These are phyloP conservation scores for Panicum hallii DNA, from an alignment of 202 grass and related monocot genomes.

Conservation along the genomic window DNA sequence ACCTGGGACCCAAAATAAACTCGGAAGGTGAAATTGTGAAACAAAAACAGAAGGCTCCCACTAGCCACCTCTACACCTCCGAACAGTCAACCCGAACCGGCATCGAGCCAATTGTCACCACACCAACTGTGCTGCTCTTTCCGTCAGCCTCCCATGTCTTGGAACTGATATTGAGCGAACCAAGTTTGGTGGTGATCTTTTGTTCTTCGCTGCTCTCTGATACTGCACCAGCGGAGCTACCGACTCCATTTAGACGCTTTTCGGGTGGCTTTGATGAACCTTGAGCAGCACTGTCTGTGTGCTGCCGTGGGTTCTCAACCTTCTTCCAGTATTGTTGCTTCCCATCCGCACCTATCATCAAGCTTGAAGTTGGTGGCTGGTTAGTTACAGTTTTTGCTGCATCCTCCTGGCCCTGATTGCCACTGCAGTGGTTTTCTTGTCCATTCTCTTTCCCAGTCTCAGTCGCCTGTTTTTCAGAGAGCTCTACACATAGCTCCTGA, in stretches of 20 bases:
- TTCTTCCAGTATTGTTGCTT: constrained; percentile 73
- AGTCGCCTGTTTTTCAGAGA: constrained; percentile 28
- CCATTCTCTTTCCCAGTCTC: constrained; percentile 44
- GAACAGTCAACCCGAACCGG: constrained; percentile 55
- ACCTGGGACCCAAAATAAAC: constrained; percentile 19
- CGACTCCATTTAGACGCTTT: constrained; percentile 17
- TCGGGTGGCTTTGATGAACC: constrained; percentile 19
- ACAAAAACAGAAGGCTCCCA: constrained; percentile 1
- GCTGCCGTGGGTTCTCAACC: constrained; percentile 42
- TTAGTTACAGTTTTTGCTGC: constrained; percentile 1
- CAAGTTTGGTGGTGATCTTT: constrained; percentile 45
- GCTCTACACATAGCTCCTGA: constrained; percentile 30
- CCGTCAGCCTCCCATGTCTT: constrained; percentile 29
- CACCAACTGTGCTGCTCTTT: constrained; percentile 42
- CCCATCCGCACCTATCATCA: constrained; percentile 44
- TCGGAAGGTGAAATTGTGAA: background rate
- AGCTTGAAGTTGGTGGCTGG: constrained; percentile 6
- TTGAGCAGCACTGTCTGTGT: background rate
- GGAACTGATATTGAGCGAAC: constrained; percentile 55
- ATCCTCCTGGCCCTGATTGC: constrained; percentile 40
- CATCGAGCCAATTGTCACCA: constrained; percentile 86
- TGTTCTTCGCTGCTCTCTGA: constrained; percentile 32
- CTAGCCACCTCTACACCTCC: constrained; percentile 25
- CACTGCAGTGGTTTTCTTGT: constrained; percentile 13
- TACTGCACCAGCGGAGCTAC: background rate